A percentile compares a stretch with the other conserved stretches of the same genome.
These are phyloP conservation scores for Liquidambar formosana DNA, from an alignment of 164 flowering plant species.

Conservation along the genomic window DNA sequence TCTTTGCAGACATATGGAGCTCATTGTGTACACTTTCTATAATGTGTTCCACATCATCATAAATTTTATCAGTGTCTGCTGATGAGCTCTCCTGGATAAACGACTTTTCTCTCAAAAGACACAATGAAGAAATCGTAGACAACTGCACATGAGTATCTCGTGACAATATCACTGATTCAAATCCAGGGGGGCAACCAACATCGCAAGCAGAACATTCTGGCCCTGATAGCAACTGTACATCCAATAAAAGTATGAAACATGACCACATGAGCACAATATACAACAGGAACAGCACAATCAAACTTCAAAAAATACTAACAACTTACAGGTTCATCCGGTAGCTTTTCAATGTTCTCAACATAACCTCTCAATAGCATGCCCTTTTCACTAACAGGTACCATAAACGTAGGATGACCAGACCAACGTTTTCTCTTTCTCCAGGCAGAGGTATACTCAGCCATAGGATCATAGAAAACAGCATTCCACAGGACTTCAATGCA, in stretches of 20 bases:
- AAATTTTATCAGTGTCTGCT: not conserved
- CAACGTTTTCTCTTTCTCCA: conserved; percentile 79
- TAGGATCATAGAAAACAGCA: conserved; percentile 71
- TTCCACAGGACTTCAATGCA: conserved; percentile 88
- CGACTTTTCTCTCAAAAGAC: conserved; percentile 9
- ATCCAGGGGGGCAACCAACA: conserved; percentile 63
- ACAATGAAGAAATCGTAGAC: conserved; percentile 17
- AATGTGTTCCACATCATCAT: conserved; percentile 29
- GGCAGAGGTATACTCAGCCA: conserved; percentile 48
- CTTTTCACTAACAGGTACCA: conserved; percentile 13
- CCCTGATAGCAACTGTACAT: conserved; percentile 34
- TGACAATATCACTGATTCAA: conserved; percentile 28
- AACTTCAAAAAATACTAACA: not conserved
- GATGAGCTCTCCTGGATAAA: conserved; percentile 9
- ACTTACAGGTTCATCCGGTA: conserved; percentile 34
- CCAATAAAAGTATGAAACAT: conserved; percentile 6
- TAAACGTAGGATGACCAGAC: conserved; percentile 29
- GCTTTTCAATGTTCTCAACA: conserved; percentile 5
- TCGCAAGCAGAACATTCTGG: conserved; percentile 30
- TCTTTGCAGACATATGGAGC: conserved; percentile 46
- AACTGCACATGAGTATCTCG: conserved; percentile 13
- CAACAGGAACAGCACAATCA: conserved; percentile 3
- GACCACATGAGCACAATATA: conserved; percentile 5
- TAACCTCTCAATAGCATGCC: conserved; percentile 5
- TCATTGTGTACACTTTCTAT: conserved; percentile 48